These are phyloP conservation scores for Penicillium sp. DNA, from an alignment of 2,329 filamentous ascomycete species.

Conservation along the genomic window DNA sequence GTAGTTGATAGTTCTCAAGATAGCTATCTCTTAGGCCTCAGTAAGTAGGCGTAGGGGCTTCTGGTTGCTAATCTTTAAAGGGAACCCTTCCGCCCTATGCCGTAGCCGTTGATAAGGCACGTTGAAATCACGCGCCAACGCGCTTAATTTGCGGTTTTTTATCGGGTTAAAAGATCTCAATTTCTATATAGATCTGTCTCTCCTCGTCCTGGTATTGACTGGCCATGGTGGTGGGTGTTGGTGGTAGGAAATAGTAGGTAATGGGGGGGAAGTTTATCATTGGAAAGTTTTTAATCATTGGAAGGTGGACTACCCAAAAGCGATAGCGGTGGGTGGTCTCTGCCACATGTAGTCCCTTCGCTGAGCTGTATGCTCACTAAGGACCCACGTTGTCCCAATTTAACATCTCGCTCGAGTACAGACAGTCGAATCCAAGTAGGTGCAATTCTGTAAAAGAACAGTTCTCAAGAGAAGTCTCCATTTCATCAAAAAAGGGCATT, in stretches of 20 bases:
- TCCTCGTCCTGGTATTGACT: not conserved
- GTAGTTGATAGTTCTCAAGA: not conserved
- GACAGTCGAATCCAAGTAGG: too few relatives aligned
- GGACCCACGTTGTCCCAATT: too few relatives aligned
- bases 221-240: not conserved
- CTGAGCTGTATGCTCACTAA: too few relatives aligned
- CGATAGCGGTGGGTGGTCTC: not conserved
- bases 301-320: not conserved
- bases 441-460: too few relatives aligned
- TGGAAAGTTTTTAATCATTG: not conserved
- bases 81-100: not conserved
- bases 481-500: too few relatives aligned
- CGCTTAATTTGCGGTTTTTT: not conserved
- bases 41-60: not conserved
- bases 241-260: not conserved
- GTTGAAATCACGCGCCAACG: not conserved
- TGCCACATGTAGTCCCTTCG: too few relatives aligned
- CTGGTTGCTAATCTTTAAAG: not conserved
- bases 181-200: not conserved
- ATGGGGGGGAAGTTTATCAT: not conserved
- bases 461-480: too few relatives aligned
- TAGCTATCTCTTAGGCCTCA: not conserved
- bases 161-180: not conserved
- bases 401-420: too few relatives aligned
- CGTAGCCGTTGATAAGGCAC: not conserved